phyloP scores from a whole-genome alignment of 2,329 filamentous ascomycete species.

The Aspergillus arachidicola region DNA sequence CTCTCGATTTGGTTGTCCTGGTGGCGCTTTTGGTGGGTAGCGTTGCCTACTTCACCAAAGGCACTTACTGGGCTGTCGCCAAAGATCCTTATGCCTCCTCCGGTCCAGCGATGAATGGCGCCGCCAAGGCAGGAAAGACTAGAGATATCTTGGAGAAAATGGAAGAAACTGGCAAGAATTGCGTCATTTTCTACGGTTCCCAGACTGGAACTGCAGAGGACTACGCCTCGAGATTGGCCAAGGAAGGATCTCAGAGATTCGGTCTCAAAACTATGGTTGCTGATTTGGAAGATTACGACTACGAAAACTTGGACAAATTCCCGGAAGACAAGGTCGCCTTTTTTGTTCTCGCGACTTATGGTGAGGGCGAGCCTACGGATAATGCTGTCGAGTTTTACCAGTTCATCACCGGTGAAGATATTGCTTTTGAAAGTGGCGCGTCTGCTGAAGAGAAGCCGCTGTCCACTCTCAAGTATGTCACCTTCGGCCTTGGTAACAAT shows the following conservation, averaged over 20 bases:
- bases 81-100: conserved; percentile 87
- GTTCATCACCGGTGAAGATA: conserved; percentile 82
- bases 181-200: conserved; percentile 96
- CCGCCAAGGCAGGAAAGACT: conserved; percentile 77
- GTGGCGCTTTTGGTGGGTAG: conserved; percentile 81
- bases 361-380: conserved; percentile 96
- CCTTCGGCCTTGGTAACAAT: conserved; percentile 97
- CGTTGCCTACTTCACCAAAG: conserved; percentile 95
- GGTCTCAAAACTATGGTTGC: conserved; percentile 98
- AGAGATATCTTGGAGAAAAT: conserved; percentile 94
- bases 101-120: conserved; percentile 62
- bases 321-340: conserved; percentile 89
- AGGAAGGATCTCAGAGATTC: conserved; percentile 95
- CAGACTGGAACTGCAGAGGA: conserved; percentile 98
- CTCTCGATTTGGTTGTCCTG: conserved; percentile 91
- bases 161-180: conserved; percentile 94
- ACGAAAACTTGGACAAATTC: conserved; percentile 85
- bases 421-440: conserved; percentile 73
- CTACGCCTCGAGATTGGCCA: conserved; percentile 92
- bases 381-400: conserved; percentile 99
- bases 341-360: conserved; percentile 96
- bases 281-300: conserved; percentile 97
- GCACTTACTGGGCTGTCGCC: conserved; percentile 77
- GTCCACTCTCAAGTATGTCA: conserved; percentile 83
- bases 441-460: conserved; percentile 69